A percentile compares a stretch with the other conserved stretches of the same genome.
Conservation (phyloP, 192 early-diverging fungal genomes). For the Entomortierella lignicola region DNA sequence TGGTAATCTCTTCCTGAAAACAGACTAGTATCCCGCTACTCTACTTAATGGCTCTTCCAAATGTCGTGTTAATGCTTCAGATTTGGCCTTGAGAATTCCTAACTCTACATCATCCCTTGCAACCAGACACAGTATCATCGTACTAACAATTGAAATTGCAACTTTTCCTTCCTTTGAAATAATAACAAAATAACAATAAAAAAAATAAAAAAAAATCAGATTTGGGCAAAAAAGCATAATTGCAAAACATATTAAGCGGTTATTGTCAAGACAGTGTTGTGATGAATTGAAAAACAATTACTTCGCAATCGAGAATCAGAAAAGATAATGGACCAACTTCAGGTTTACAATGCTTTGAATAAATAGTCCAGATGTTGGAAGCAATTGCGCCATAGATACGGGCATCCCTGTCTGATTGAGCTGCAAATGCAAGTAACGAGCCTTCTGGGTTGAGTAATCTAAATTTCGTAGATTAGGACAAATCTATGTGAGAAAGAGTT, state of each 20-base stretch:
- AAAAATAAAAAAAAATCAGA: too few relatives aligned
- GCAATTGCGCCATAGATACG: conserved; percentile 68
- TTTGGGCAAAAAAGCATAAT: too few relatives aligned
- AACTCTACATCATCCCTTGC: conserved; percentile 60
- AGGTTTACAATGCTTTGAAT: conserved; percentile 57
- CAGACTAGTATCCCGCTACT: conserved; percentile 45
- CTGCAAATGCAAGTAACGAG: conserved; percentile 66
- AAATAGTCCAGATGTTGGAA: conserved; percentile 70
- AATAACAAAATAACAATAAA: too few relatives aligned
- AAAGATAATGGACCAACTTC: conserved; percentile 52
- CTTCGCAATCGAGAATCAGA: conserved; percentile 63
- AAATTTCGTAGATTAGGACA: too few relatives aligned
- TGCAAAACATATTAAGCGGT: too few relatives aligned
- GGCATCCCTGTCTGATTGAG: conserved; percentile 64
- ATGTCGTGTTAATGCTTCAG: conserved; percentile 60
- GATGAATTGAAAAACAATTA: too few relatives aligned
- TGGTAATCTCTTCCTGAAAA: neutral
- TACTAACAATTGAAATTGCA: conserved; percentile 55
- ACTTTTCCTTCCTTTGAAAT: conserved; percentile 64
- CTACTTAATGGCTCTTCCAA: conserved; percentile 59
- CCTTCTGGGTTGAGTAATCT: conserved; percentile 69
- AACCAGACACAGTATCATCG: conserved; percentile 68
- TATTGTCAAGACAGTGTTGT: too few relatives aligned
- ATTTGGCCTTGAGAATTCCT: conserved; percentile 66
- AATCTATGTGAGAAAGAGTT: too few relatives aligned